These are phyloP conservation scores for Tillandsia fasciculata DNA, from an alignment of 176 grass and related monocot genomes.

Conservation along the genomic window DNA sequence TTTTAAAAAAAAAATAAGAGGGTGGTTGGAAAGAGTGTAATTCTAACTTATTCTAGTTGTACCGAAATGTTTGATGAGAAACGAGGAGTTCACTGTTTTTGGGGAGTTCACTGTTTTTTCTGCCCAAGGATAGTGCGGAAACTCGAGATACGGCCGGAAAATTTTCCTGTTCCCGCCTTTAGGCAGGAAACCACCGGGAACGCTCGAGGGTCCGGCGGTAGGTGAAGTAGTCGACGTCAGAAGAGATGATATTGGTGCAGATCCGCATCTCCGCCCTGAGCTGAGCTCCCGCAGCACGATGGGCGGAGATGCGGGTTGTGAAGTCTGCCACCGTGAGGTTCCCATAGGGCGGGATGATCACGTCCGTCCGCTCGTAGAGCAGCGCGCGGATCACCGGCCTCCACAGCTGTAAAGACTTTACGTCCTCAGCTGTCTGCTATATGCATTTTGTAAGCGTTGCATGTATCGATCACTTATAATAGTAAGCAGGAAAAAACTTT, in stretches of 20 bases:
- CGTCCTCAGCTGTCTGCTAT: not conserved
- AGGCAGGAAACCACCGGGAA: slow-evolving; percentile 46
- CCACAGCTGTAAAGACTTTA: slow-evolving; percentile 28
- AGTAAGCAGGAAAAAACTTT: not conserved
- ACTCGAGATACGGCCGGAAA: slow-evolving; percentile 24
- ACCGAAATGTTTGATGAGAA: no score
- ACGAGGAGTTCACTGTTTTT: no score
- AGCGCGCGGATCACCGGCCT: slow-evolving; percentile 32
- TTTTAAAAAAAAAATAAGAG: no score
- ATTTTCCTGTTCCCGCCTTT: slow-evolving; percentile 47
- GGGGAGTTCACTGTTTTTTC: not conserved
- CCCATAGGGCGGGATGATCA: slow-evolving; percentile 35
- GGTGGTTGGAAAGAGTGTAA: no score
- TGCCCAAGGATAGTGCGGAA: not conserved
- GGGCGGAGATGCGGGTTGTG: slow-evolving; percentile 39
- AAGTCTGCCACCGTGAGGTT: slow-evolving; percentile 60
- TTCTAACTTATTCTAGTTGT: no score
- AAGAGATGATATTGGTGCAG: slow-evolving; percentile 55
- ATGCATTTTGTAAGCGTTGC: not conserved
- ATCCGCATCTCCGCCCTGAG: slow-evolving; percentile 28
- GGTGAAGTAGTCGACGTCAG: slow-evolving; percentile 47
- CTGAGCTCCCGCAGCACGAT: slow-evolving; percentile 36
- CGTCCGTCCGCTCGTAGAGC: slow-evolving; percentile 40
- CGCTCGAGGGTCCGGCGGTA: slow-evolving; percentile 26
- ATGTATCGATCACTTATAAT: not conserved